A percentile compares a stretch with the other conserved stretches of the same genome.
phyloP scores from a whole-genome alignment of 257 asterid species.

The Solanum pennellii region DNA sequence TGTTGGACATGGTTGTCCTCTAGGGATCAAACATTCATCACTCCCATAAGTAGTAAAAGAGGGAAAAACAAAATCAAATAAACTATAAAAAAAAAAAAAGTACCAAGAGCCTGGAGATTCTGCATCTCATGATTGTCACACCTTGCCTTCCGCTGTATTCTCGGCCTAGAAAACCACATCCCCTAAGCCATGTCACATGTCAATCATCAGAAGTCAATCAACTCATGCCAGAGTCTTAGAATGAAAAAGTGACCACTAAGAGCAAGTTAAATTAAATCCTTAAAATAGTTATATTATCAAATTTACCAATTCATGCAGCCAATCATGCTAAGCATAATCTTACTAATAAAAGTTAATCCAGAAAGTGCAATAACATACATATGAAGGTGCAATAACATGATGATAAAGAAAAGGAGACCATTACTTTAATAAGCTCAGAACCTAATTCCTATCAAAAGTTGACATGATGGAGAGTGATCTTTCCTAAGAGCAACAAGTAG shows the following conservation, averaged over 20 bases:
- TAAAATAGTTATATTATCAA: not conserved
- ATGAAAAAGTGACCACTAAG: not conserved
- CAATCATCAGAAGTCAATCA: not conserved
- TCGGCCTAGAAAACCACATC: not conserved
- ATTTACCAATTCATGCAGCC: not conserved
- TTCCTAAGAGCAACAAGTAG: not conserved
- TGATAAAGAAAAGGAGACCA: not conserved
- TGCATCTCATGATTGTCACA: not conserved
- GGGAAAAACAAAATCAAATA: not conserved
- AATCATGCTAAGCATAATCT: not conserved
- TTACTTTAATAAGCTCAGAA: not conserved
- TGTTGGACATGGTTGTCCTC: not conserved
- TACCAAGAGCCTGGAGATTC: not conserved
- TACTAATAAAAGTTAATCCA: not conserved
- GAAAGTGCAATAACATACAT: not conserved
- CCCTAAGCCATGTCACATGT: not conserved
- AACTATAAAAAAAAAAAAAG: not conserved
- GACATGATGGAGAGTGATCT: not conserved
- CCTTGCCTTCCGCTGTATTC: not conserved
- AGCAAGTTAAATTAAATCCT: not conserved
- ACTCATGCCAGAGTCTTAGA: not conserved
- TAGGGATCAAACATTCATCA: not conserved
- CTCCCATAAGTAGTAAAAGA: not conserved
- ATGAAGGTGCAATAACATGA: not conserved
- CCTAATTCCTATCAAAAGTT: not conserved